These are phyloP conservation scores for Pythium grandisporangium DNA, from an alignment of 352 stramenopile genomes.

Conservation along the genomic window DNA sequence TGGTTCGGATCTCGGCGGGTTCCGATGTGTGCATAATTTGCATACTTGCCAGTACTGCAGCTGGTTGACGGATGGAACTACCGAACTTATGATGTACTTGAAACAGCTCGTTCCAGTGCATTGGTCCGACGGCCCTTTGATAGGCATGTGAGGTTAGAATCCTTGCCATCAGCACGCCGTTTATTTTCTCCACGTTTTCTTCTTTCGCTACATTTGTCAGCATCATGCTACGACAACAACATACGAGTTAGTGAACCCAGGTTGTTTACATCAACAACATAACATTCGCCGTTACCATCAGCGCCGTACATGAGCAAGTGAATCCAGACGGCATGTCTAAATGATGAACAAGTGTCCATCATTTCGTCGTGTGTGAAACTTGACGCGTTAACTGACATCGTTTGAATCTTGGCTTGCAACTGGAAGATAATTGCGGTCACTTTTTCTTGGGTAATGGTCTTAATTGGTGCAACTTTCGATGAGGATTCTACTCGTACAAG, in stretches of 20 bases:
- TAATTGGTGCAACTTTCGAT: background rate
- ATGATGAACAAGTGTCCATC: slow-evolving; percentile 36
- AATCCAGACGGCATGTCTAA: slow-evolving; percentile 51
- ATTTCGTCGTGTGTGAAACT: slow-evolving; percentile 29
- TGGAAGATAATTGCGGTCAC: slow-evolving; percentile 38
- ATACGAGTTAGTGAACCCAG: background rate
- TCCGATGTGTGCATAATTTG: no score
- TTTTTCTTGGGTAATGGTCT: slow-evolving; percentile 24
- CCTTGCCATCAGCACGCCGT: no score
- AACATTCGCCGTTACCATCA: background rate
- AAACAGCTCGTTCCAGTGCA: no score
- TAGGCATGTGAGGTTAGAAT: no score
- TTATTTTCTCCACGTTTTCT: no score
- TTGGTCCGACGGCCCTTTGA: no score
- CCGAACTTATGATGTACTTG: no score
- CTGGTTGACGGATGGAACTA: no score
- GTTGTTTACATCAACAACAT: background rate
- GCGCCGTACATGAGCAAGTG: slow-evolving; percentile 52
- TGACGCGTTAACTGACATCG: slow-evolving; percentile 37
- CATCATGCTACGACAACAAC: no score
- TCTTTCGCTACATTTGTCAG: no score
- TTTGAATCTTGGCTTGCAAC: slow-evolving; percentile 25
- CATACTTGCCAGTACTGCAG: no score
- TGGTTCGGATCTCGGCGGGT: no score
- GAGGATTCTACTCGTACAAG: slow-evolving; percentile 4